Conservation (phyloP, 805 yeast genomes). For the Metschnikowia drakensbergensis region DNA sequence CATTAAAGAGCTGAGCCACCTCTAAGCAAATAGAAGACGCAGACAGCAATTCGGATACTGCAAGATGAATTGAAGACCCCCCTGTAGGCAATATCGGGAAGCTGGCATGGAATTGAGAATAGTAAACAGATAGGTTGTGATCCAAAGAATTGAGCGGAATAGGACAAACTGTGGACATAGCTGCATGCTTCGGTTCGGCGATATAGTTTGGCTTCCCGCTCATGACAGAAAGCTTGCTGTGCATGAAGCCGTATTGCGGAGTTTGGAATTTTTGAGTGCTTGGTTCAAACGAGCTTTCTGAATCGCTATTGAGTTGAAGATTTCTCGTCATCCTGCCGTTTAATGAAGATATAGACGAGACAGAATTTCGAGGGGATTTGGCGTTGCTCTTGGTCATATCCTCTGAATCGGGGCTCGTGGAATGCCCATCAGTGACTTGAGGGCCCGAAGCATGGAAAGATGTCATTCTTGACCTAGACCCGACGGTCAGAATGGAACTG, state of each 20-base stretch:
- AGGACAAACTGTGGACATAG: constrained; percentile 2
- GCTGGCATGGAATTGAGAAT: constrained; percentile 38
- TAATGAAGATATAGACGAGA: constrained; percentile 18
- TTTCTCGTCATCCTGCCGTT: constrained; percentile 15
- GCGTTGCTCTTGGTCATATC: constrained; percentile 15
- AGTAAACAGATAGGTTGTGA: constrained; percentile 29
- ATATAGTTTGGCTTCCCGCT: background rate
- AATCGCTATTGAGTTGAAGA: background rate
- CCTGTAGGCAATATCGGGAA: constrained; percentile 46
- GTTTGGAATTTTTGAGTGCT: background rate
- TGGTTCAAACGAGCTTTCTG: background rate
- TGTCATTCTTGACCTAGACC: constrained; percentile 28
- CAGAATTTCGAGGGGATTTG: constrained; percentile 16
- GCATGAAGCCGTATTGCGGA: background rate
- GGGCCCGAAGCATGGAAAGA: constrained; percentile 25
- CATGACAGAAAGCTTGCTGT: background rate
- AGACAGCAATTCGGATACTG: constrained; percentile 11
- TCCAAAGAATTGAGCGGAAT: constrained; percentile 10
- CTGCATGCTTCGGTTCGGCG: background rate
- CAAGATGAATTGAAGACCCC: constrained; percentile 18
- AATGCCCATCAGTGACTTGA: constrained; percentile 18
- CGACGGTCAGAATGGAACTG: constrained; percentile 44
- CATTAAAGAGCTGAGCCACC: constrained; percentile 40
- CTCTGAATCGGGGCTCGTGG: constrained; percentile 15
- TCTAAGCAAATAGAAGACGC: constrained; percentile 25